These are phyloP conservation scores for Hypoxylon sp. DNA, from an alignment of 2,329 filamentous ascomycete species.

Conservation along the genomic window DNA sequence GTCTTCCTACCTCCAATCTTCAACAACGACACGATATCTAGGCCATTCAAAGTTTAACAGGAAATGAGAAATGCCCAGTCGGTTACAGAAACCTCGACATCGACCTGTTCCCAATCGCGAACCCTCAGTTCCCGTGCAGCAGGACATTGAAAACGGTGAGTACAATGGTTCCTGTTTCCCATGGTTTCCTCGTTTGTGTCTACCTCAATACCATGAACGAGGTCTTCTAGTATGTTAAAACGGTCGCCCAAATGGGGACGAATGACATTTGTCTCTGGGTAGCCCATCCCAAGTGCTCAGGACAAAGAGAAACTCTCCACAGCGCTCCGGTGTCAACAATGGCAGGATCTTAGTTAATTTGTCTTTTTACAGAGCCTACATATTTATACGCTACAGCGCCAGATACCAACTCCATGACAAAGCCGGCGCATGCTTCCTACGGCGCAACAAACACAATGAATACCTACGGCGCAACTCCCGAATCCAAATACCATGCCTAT, in stretches of 20 bases:
- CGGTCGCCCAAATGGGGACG: slow-evolving; percentile 13
- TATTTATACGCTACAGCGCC: slow-evolving; percentile 43
- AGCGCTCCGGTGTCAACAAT: slow-evolving; percentile 24
- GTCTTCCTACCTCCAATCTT: not conserved
- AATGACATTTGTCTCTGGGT: slow-evolving; percentile 29
- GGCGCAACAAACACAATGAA: slow-evolving; percentile 46
- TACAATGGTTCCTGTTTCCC: slow-evolving; percentile 13
- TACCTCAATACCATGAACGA: slow-evolving; percentile 27
- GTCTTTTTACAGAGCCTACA: slow-evolving; percentile 39
- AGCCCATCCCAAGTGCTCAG: slow-evolving; percentile 8
- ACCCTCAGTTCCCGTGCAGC: slow-evolving; percentile 31
- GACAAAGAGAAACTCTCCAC: slow-evolving; percentile 44
- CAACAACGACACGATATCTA: slow-evolving; percentile 12
- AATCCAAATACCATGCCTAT: slow-evolving; percentile 47
- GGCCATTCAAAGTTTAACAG: slow-evolving; percentile 12
- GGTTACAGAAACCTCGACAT: slow-evolving; percentile 51
- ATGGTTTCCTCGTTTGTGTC: slow-evolving; percentile 28
- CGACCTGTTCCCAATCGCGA: slow-evolving; percentile 33
- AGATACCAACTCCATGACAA: slow-evolving; percentile 45
- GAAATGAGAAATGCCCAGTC: slow-evolving; percentile 54
- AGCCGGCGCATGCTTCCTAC: slow-evolving; percentile 45
- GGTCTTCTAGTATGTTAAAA: slow-evolving; percentile 25
- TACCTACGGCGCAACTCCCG: slow-evolving; percentile 45
- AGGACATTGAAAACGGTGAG: slow-evolving; percentile 52
- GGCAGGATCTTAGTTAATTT: slow-evolving; percentile 43